phyloP scores from a whole-genome alignment of 148 eudicot genomes.

The Rhododendron simsii region DNA sequence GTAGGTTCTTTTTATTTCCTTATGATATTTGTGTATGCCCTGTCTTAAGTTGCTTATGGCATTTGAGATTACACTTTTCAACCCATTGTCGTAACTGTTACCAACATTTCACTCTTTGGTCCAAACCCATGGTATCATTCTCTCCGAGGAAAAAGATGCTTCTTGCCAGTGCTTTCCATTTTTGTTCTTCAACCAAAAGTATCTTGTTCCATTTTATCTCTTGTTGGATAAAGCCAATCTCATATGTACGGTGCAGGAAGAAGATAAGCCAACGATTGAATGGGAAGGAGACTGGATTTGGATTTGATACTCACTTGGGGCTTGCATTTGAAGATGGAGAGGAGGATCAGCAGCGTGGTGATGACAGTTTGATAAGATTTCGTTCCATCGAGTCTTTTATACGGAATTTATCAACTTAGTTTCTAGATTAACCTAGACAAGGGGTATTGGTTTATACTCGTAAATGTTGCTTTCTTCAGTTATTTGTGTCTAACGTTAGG shows the following conservation, averaged over 20 bases:
- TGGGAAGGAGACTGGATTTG: conserved; percentile 1
- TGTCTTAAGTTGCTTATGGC: background rate
- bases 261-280: background rate
- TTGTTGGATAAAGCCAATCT: background rate
- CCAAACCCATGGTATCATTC: too few species aligned
- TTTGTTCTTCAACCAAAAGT: background rate
- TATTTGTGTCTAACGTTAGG: background rate
- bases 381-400: too few species aligned
- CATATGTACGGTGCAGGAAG: background rate
- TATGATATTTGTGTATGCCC: background rate
- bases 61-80: background rate
- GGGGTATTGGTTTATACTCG: background rate
- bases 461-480: background rate
- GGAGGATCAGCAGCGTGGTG: background rate
- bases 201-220: background rate
- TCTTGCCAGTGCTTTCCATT: background rate
- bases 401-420: background rate
- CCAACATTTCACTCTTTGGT: too few species aligned
- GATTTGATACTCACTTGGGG: background rate
- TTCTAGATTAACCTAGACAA: background rate
- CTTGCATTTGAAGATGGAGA: background rate
- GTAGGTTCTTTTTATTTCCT: too few species aligned
- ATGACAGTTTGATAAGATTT: background rate
- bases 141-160: too few species aligned
- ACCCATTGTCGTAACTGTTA: background rate